Evolutionary conservation across 2,329 filamentous ascomycete species (phyloP).

Genomic region (Diaporthe longicolla): DNA sequence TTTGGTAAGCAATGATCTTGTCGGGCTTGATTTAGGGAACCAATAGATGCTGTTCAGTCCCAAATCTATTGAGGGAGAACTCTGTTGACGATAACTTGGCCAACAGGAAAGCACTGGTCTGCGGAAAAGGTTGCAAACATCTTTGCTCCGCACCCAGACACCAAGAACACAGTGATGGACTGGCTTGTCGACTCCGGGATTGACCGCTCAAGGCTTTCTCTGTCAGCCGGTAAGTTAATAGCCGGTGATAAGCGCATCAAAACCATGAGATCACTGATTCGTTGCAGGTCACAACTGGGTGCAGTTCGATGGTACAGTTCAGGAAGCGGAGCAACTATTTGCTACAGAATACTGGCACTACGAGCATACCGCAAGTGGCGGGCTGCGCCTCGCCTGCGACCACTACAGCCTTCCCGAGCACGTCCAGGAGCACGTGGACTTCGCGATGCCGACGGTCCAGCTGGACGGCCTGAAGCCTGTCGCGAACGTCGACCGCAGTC

Average conservation of each 20-base stretch:
- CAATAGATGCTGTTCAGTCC: not conserved
- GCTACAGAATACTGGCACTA: conserved; percentile 47
- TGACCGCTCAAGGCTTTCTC: conserved; percentile 40
- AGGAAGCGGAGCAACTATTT: conserved; percentile 48
- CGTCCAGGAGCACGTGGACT: conserved; percentile 44
- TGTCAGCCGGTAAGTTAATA: conserved; percentile 43
- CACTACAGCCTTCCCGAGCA: conserved; percentile 44
- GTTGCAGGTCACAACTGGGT: conserved; percentile 45
- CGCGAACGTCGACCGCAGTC: not conserved
- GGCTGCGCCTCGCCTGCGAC: conserved; percentile 44
- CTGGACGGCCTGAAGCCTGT: conserved; percentile 40
- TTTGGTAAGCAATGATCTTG: conserved; percentile 17
- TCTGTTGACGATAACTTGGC: conserved; percentile 52
- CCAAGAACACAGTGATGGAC: conserved; percentile 50
- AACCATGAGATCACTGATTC: conserved; percentile 5
- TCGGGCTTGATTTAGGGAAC: not conserved
- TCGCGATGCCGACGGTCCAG: conserved; percentile 43
- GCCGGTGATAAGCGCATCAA: not conserved
- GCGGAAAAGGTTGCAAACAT: conserved; percentile 54
- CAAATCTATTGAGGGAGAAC: conserved; percentile 44
- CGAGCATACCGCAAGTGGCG: conserved; percentile 46
- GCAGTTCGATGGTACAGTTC: conserved; percentile 47
- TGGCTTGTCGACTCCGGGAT: conserved; percentile 55
- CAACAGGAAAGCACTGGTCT: conserved; percentile 53
- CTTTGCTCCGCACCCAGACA: conserved; percentile 53